These are phyloP conservation scores for Zangia roseola DNA, from an alignment of 768 basidiomycete genomes.

Conservation along the genomic window DNA sequence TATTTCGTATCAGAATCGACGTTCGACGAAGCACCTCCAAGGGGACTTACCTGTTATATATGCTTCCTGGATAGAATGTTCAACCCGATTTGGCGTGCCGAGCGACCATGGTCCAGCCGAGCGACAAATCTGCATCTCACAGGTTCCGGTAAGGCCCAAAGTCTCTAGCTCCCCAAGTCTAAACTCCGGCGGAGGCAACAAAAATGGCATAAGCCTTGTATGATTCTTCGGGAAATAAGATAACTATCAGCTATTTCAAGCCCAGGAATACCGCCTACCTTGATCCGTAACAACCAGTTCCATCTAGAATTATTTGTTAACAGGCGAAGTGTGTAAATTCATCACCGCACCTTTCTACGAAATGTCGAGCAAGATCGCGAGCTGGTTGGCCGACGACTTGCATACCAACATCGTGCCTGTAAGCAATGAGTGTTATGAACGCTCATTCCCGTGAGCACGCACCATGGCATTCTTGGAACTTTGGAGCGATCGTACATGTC, in stretches of 20 bases:
- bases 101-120: conserved; percentile 96
- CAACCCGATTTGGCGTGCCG: conserved; percentile 80
- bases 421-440: not conserved
- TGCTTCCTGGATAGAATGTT: conserved; percentile 93
- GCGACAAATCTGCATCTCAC: conserved; percentile 95
- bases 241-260: not conserved
- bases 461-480: conserved; percentile 97
- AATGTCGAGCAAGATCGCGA: conserved; percentile 91
- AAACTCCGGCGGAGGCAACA: conserved; percentile 92
- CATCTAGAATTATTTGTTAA: conserved; percentile 51
- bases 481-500: conserved; percentile 93
- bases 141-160: conserved; percentile 89
- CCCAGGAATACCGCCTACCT: conserved; percentile 47
- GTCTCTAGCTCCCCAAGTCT: conserved; percentile 72
- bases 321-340: not conserved
- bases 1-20: conserved; percentile 28
- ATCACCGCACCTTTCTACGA: conserved; percentile 72
- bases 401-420: conserved; percentile 94
- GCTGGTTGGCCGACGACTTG: conserved; percentile 97
- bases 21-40: not conserved
- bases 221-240: conserved; percentile 65
- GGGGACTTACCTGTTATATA: conserved; percentile 73
- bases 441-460: conserved; percentile 19
- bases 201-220: conserved; percentile 86
- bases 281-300: conserved; percentile 92